A percentile compares a stretch with the other conserved stretches of the same genome.
These are phyloP conservation scores for Wickerhamiella pararugosa DNA, from an alignment of 1,139 yeast species.

Conservation along the genomic window DNA sequence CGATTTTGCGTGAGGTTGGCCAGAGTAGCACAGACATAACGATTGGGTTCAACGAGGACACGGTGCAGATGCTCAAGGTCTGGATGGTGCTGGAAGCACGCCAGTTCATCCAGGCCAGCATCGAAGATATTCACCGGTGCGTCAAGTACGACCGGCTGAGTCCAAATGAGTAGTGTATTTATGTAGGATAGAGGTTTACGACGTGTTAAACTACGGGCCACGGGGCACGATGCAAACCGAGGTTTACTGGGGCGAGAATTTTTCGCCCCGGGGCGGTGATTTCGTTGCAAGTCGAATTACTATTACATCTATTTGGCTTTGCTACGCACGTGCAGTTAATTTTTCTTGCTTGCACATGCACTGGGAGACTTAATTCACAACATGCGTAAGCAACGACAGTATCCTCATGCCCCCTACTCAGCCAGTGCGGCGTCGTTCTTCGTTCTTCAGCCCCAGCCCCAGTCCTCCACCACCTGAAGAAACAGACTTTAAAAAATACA, in stretches of 20 bases:
- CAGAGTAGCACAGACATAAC: constrained; percentile 19
- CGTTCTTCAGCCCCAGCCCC: constrained; percentile 26
- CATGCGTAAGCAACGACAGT: not conserved
- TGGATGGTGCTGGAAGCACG: constrained; percentile 87
- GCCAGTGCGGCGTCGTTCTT: constrained; percentile 19
- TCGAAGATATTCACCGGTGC: constrained; percentile 46
- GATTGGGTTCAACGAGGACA: constrained; percentile 37
- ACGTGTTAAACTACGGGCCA: too few species aligned
- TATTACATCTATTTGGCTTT: too few species aligned
- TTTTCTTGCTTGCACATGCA: not conserved
- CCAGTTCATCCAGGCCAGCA: constrained; percentile 69
- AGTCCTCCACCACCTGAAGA: constrained; percentile 45
- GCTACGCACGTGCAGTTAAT: not conserved
- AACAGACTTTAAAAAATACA: constrained; percentile 60
- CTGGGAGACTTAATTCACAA: not conserved
- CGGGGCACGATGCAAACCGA: too few species aligned
- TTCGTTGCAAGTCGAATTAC: too few species aligned
- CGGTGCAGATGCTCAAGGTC: constrained; percentile 68
- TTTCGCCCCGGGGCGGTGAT: too few species aligned
- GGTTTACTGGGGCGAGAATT: too few species aligned
- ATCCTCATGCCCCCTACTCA: not conserved
- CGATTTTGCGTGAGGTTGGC: constrained; percentile 74
- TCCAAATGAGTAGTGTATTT: constrained; percentile 39
- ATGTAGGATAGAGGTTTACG: too few species aligned
- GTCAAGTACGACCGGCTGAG: constrained; percentile 47